Base-by-base conservation (phyloP, 768 basidiomycete species). In the Amylocystis lapponica region DNA sequence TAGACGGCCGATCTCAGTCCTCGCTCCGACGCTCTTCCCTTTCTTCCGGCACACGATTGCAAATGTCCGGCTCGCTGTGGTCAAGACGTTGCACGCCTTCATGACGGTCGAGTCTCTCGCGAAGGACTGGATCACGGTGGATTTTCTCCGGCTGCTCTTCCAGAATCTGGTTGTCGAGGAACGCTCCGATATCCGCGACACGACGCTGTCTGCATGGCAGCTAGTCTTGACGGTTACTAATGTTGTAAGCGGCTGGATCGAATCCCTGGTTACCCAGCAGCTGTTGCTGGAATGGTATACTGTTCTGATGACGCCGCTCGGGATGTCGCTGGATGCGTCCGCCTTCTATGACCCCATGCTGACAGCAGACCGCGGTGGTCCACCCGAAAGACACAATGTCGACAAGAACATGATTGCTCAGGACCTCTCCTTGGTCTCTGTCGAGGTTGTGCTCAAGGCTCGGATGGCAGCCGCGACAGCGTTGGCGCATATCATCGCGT, bases 21-120 rank as follows among this genome's bases (percentile, higher is more conserved):
- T 96, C 43, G 86, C 94, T 5, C 86, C 87, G 2, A 88, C 86
- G 1, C 68, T 95, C 5, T 98, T 91, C 66, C 90, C 95, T 3
- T 97, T 95, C 73, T 94, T 97, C 67, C 88, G 96, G 14, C 96
- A 99, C 62, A 94, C 95, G 0, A 98, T 99, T 55, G 66, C 86
- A 1, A 85, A 84, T 47, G 96, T 99, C 42, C 89, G 96, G 7
- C 73, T 94, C 12, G 85, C 96, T 2, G 94, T 98, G 2, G 86
- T 94, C 34, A 83, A 88, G 47, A 93, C 93, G 0, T 68, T 98
- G 9, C 75, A 81, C 43, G 84, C 86, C 7, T 94, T 98, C 65
- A 86, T 96, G 75, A 68, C 72, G 19, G 85, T 91, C 7, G 63
- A 79, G 6, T 76, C 81, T 0, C 74, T 94, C 32, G 76, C 86